Evolutionary conservation across 176 grass and related monocot genomes (phyloP), one percentile per base, ranked within the genome.

Genomic region (Paspalum vaginatum): DNA sequence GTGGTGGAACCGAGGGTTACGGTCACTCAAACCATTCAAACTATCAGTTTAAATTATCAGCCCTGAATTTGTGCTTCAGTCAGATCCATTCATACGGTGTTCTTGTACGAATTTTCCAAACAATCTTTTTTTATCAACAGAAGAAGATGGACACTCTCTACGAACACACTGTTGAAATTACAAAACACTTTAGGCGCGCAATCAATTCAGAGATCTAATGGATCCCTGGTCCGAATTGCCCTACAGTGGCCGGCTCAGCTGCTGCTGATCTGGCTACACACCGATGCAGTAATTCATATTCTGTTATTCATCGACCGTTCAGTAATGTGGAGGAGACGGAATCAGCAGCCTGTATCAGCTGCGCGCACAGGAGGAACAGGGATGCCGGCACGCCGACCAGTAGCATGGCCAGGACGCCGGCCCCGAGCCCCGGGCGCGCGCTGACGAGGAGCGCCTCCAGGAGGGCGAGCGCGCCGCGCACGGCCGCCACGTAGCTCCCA

Each of bases 331-430:
- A 64, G 8, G 65, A 25, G 48, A 77, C 3, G 25, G 65, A 41
- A 9, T 11, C 48, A 0, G 70, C 80, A 0, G 79, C 43, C 71
- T 68, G 55, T 56, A 82, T 25, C 53, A 96, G 58, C 24, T 49
- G 60, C 0, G 55, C 51, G 15, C 78, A 61, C 7, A 79, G 25
- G 70, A 91, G 47, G 75, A 91, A 68, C 50, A 70, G 78, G 7
- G 95, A 62, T 6, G 87, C 79, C 70, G 89, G 87, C 42, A 92
- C 64, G 72, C 81, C 82, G 57, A 98, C 57, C 58, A 73, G 40
- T 26, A 91, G n/a, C 13, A 92, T 39, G 8, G 85, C 89, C 41
- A 91, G 37, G 39, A 88, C 1, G 12, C 87, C 89, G 17, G 81
- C 58, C 38, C 67, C 87, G 10, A 89, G 66, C 52, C 85, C 82